Percentiles rank a stretch among this genome's conserved stretches.
Conservation (phyloP, 2,329 filamentous ascomycete species). For the Tolypocladium guangdongense region DNA sequence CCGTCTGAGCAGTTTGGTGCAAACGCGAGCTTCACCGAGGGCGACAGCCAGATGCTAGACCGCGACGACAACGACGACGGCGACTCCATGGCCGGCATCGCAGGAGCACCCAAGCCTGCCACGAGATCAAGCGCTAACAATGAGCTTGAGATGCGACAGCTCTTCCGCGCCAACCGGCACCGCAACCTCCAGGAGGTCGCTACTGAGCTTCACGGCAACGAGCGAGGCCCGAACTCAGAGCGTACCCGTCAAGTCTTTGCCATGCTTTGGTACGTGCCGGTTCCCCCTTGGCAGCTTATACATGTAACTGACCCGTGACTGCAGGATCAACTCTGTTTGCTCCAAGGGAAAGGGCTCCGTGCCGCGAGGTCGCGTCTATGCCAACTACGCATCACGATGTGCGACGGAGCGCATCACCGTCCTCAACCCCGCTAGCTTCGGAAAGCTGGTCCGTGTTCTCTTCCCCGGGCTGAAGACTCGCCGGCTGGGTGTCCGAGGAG, state of each 20-base stretch:
- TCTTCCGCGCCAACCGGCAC: slow-evolving; percentile 59
- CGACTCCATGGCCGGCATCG: slow-evolving; percentile 36
- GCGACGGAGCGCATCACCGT: slow-evolving; percentile 90
- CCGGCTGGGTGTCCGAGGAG: slow-evolving; percentile 81
- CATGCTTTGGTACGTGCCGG: slow-evolving; percentile 66
- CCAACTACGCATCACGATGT: slow-evolving; percentile 87
- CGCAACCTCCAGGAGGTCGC: slow-evolving; percentile 62
- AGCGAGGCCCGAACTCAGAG: slow-evolving; percentile 71
- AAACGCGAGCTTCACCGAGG: slow-evolving; percentile 44
- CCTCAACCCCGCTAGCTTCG: slow-evolving; percentile 92
- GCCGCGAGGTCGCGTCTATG: slow-evolving; percentile 85
- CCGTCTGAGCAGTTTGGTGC: slow-evolving; percentile 41
- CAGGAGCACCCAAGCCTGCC: slow-evolving; percentile 41
- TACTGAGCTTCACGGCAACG: slow-evolving; percentile 64
- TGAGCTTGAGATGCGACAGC: slow-evolving; percentile 67
- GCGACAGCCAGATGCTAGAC: slow-evolving; percentile 49
- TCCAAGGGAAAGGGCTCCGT: slow-evolving; percentile 73
- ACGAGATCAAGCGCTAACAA: slow-evolving; percentile 65
- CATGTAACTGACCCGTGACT: background rate
- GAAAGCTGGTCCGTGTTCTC: slow-evolving; percentile 90
- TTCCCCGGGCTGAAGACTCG: slow-evolving; percentile 93
- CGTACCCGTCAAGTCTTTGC: slow-evolving; percentile 78
- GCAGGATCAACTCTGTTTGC: slow-evolving; percentile 64
- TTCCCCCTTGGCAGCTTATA: background rate
- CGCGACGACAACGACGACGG: slow-evolving; percentile 48